These are phyloP conservation scores for Neophaeococcomyces mojaviensis DNA, from an alignment of 2,329 filamentous ascomycete species.

Conservation along the genomic window DNA sequence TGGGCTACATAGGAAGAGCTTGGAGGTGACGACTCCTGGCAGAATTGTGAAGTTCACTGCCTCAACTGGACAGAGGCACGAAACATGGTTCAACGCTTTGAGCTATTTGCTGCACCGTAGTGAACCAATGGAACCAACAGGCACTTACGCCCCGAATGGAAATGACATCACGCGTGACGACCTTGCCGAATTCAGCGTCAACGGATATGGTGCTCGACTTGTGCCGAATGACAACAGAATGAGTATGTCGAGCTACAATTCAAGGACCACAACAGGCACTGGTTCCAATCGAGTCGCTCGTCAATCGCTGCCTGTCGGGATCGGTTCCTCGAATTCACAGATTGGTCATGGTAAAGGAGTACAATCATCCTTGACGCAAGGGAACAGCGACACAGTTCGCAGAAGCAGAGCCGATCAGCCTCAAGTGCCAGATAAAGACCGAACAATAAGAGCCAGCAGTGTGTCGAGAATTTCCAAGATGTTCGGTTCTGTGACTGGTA, in stretches of 20 bases:
- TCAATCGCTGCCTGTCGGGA: constrained; percentile 30
- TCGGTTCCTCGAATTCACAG: constrained; percentile 27
- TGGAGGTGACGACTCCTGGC: constrained; percentile 82
- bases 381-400: constrained; percentile 8
- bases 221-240: constrained; percentile 32
- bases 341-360: constrained; percentile 24
- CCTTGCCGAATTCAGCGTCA: constrained; percentile 77
- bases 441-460: constrained; percentile 34
- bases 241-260: constrained; percentile 75
- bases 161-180: constrained; percentile 55
- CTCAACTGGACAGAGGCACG: constrained; percentile 84
- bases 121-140: constrained; percentile 41
- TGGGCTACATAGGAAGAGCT: constrained; percentile 85
- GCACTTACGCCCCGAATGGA: constrained; percentile 34
- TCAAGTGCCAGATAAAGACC: constrained; percentile 41
- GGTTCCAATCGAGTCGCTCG: constrained; percentile 28
- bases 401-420: constrained; percentile 31
- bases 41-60: constrained; percentile 90
- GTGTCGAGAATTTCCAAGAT: constrained; percentile 28
- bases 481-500: constrained; percentile 39
- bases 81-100: constrained; percentile 97
- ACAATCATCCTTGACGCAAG: neutral
- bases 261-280: constrained; percentile 59
- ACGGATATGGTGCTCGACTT: constrained; percentile 48
- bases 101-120: constrained; percentile 84